A percentile compares a stretch with the other conserved stretches of the same genome.
Conservation (phyloP, 1,284 basidiomycete genomes). For the Sporisorium graminicola region DNA sequence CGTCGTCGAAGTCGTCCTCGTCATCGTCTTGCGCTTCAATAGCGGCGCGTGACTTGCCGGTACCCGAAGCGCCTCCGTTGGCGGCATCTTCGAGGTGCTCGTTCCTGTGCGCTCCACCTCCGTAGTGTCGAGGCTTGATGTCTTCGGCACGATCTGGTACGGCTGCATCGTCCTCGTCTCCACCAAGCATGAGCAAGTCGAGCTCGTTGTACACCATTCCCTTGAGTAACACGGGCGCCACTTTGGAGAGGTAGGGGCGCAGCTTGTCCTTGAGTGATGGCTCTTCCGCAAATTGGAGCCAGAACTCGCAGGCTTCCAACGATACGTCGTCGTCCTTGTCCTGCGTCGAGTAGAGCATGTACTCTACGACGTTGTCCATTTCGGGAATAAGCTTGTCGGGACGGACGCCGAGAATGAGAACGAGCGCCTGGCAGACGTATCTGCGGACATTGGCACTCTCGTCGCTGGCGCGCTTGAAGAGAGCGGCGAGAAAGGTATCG, state of each 20-base stretch:
- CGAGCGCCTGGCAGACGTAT: slow-evolving; percentile 95
- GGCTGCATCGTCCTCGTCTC: slow-evolving; percentile 83
- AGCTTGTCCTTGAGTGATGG: slow-evolving; percentile 85
- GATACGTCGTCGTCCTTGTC: slow-evolving; percentile 79
- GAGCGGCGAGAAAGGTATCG: slow-evolving; percentile 88
- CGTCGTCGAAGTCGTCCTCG: slow-evolving; percentile 82
- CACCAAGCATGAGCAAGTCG: slow-evolving; percentile 93
- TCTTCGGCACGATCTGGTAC: slow-evolving; percentile 84
- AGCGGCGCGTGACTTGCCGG: slow-evolving; percentile 59
- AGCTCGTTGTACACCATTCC: slow-evolving; percentile 98
- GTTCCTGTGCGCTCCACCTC: slow-evolving; percentile 79
- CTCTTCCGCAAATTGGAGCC: slow-evolving; percentile 98
- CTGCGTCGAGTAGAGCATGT: slow-evolving; percentile 98
- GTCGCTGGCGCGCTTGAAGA: slow-evolving; percentile 95
- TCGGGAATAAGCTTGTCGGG: slow-evolving; percentile 98
- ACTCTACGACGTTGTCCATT: slow-evolving; percentile 94
- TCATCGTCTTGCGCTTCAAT: slow-evolving; percentile 75
- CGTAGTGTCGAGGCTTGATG: slow-evolving; percentile 93
- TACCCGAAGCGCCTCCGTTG: slow-evolving; percentile 63
- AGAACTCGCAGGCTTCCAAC: slow-evolving; percentile 96
- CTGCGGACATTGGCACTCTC: slow-evolving; percentile 91
- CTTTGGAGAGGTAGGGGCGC: slow-evolving; percentile 84
- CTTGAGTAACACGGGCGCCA: slow-evolving; percentile 92
- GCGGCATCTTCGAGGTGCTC: slow-evolving; percentile 62
- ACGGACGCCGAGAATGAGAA: slow-evolving; percentile 88